These are phyloP conservation scores for Fusarium secorum DNA, from an alignment of 2,329 filamentous ascomycete species.

Conservation along the genomic window DNA sequence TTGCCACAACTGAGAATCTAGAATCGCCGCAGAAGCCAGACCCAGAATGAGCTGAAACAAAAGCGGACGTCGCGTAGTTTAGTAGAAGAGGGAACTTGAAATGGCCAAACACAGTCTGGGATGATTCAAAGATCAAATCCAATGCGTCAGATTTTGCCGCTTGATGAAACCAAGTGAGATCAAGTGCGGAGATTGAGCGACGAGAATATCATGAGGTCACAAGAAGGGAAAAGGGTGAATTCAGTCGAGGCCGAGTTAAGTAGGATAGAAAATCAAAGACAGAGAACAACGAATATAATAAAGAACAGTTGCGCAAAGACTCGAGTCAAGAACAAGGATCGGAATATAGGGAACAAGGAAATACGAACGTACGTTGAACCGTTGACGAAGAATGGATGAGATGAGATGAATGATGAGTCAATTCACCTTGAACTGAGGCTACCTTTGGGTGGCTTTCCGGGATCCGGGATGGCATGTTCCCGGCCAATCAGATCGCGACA, in stretches of 20 bases:
- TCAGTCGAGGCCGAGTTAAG: background rate
- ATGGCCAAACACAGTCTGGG: background rate
- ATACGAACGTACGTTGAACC: conserved; percentile 4
- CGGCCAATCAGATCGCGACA: conserved; percentile 6
- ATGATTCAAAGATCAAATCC: background rate
- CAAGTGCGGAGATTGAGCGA: conserved; percentile 23
- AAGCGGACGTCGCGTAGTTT: background rate
- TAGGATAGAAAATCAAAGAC: background rate
- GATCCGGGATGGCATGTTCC: conserved; percentile 19
- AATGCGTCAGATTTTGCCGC: conserved; percentile 27
- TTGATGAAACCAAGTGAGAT: conserved; percentile 11
- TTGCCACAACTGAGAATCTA: conserved; percentile 11
- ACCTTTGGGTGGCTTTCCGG: background rate
- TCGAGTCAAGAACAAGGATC: background rate
- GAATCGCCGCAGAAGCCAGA: background rate
- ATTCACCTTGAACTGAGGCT: conserved; percentile 10
- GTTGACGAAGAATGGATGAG: background rate
- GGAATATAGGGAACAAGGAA: background rate
- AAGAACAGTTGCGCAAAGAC: background rate
- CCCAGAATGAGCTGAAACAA: background rate
- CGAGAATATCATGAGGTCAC: background rate
- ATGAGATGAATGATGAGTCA: conserved; percentile 22
- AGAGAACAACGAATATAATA: background rate
- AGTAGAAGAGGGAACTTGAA: background rate
- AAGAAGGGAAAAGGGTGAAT: background rate